Percentiles rank a stretch among this genome's conserved stretches.
Evolutionary conservation across 495 filamentous ascomycete genomes (phyloP).

Genomic region (Massariosphaeria phaeospora): DNA sequence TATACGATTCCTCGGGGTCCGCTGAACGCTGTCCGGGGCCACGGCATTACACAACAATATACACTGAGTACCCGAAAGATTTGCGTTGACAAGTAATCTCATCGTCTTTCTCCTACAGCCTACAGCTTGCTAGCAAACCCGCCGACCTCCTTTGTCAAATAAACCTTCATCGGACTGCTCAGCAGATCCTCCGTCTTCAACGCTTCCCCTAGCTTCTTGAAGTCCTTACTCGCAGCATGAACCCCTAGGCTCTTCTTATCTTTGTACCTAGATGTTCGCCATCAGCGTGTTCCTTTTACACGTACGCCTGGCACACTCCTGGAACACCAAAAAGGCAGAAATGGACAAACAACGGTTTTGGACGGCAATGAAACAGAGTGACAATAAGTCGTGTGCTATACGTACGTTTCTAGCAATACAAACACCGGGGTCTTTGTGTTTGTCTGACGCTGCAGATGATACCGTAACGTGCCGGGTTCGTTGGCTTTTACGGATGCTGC

Average conservation of each 20-base stretch:
- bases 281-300: background rate
- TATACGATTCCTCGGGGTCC: no score
- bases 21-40: no score
- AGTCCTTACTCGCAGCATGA: conserved; percentile 8
- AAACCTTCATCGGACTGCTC: conserved; percentile 19
- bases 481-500: conserved; percentile 14
- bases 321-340: background rate
- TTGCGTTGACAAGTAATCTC: background rate
- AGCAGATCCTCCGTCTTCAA: conserved; percentile 23
- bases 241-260: conserved; percentile 1
- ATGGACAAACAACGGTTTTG: background rate
- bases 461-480: conserved; percentile 21
- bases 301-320: no score
- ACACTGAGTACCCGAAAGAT: no score
- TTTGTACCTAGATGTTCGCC: conserved; percentile 13
- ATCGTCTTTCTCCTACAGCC: background rate
- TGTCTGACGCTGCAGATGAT: conserved; percentile 20
- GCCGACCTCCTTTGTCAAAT: conserved; percentile 17
- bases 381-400: background rate
- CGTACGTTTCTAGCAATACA: conserved; percentile 27
- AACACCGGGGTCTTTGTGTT: conserved; percentile 15
- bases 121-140: conserved; percentile 20
- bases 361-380: background rate
- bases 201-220: conserved; percentile 18
- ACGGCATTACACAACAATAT: no score